Base-by-base conservation (phyloP, 2,329 filamentous ascomycete genomes). In the Calonectria honghensis region DNA sequence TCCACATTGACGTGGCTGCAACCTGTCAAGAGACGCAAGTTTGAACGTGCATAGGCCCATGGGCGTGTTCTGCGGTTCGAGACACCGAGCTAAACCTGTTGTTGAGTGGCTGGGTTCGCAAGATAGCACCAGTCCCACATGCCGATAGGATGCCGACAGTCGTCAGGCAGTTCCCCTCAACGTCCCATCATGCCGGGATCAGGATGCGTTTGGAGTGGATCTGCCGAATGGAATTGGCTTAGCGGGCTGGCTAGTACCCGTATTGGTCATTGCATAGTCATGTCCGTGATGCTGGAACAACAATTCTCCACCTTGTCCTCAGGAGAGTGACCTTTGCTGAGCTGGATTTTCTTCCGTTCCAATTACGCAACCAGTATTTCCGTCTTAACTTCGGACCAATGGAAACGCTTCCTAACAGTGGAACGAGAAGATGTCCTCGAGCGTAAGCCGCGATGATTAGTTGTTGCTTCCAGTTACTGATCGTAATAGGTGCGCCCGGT, bases 401-500 rank as follows among this genome's bases (percentile, higher is more conserved):
- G 61, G 39, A 45, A 27, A 24, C 27, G 10, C 37, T 45, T 14
- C 37, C 61, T n/a, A 48, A 48, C 41, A 65, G 39, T 31, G 41
- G 37, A 24, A 65, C 61, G n/a, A 65, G 41, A 48, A 65, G 61
- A 31, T 65, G 61, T 16, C 24, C 41, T 4, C 61, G 41, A 48
- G 61, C 61, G 61, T 65, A 65, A 65, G 39, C 20, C 5, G 4
- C 18, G 1, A 24, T 24, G 41, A 31, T n/a, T 13, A n/a, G 27
- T 11, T 10, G 27, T 24, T 14, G 18, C 9, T 48, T 48, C 29
- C 14, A 65, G 13, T 32, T 31, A 11, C 16, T 48, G 11, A 65
- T 18, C 11, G 29, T 20, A 14, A 27, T 32, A 65, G 61, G 18
- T 65, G 61, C 41, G 37, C 61, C 39, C 39, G 61, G 18, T 65